Conservation (phyloP, 2,329 filamentous ascomycete species). For the Clarireedia monteithiana region DNA sequence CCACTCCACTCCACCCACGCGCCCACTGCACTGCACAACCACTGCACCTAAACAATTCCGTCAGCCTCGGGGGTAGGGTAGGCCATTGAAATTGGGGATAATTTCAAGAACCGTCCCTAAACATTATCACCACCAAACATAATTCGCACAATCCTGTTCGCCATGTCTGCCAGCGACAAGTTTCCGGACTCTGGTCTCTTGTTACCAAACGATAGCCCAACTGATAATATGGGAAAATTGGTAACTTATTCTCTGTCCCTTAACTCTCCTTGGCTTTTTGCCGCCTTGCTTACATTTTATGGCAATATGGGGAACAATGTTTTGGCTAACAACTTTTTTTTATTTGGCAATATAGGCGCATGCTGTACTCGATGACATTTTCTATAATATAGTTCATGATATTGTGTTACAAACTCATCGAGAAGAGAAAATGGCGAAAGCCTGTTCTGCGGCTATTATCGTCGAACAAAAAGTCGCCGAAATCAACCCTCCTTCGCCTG, state of each 20-base stretch:
- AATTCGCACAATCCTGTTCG: slow-evolving; percentile 1
- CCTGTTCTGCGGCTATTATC: slow-evolving; percentile 54
- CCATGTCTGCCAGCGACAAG: slow-evolving; percentile 23
- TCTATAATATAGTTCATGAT: slow-evolving; percentile 72
- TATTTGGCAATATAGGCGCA: slow-evolving; percentile 39
- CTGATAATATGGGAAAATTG: slow-evolving; percentile 47
- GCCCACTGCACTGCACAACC: not conserved
- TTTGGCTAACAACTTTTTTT: slow-evolving; percentile 13
- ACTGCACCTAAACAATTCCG: not conserved
- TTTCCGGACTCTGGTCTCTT: slow-evolving; percentile 38
- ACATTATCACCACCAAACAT: not conserved
- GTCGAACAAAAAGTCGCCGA: slow-evolving; percentile 44
- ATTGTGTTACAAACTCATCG: slow-evolving; percentile 68
- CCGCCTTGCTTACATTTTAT: slow-evolving; percentile 6
- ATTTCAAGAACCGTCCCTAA: not conserved
- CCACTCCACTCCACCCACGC: too few relatives aligned
- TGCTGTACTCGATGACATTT: slow-evolving; percentile 62
- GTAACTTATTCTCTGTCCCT: slow-evolving; percentile 35
- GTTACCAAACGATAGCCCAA: slow-evolving; percentile 32
- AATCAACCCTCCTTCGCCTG: slow-evolving; percentile 15
- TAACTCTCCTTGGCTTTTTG: slow-evolving; percentile 10
- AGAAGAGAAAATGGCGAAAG: slow-evolving; percentile 68
- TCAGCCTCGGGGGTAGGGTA: not conserved
- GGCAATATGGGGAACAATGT: not conserved
- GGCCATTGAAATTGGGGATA: not conserved